Evolutionary conservation across 441 rosid species (phyloP), one percentile per base, ranked within the genome.

Genomic region (Euphorbia celastroides): DNA sequence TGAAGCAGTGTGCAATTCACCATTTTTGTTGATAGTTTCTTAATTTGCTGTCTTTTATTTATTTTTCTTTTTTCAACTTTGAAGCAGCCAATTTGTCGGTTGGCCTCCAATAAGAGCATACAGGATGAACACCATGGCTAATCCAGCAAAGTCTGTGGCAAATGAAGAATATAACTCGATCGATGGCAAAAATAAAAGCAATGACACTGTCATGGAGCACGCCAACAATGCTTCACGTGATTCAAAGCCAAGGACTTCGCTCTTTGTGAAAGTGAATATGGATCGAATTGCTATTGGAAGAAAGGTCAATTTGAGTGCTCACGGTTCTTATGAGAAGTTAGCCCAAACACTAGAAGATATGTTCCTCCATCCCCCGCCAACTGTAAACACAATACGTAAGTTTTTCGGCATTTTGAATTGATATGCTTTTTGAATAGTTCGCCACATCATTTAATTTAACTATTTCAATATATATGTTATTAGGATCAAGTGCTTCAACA

Each of bases 91-190:
- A 70, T 89, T 86, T 48, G 90, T 89, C 62, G 99, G 99, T 56
- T 93, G 99, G 99, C 99, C 99, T 73, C 99, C 99, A 14, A 74
- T 93, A 67, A 85, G 96, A 81, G 73, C 86, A 60, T 80, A 82
- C 71, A 81, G 97, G 65, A 85, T 88, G 85, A 89, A 89, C 79
- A 84, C 82, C 80, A 83, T 89, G 88, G 82, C 67, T 73, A 87
- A 80, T 80, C 88, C 82, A 70, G 77, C 78, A 56, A 93, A 86
- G 78, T 60, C 85, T 25, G 16, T 72, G 64, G 80, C 79, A 48
- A 66, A 70, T 42, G 88, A 90, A 71, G 92, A 80, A 59, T 82
- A 75, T 2, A 80, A 70, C 69, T 72, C 79, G 42, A 44, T 70
- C 52, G 56, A 66, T 57, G 81, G 81, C 78, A 81, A 80, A 70